These are phyloP conservation scores for Claviceps humidiphila DNA, from an alignment of 2,329 filamentous ascomycete species.

Conservation along the genomic window DNA sequence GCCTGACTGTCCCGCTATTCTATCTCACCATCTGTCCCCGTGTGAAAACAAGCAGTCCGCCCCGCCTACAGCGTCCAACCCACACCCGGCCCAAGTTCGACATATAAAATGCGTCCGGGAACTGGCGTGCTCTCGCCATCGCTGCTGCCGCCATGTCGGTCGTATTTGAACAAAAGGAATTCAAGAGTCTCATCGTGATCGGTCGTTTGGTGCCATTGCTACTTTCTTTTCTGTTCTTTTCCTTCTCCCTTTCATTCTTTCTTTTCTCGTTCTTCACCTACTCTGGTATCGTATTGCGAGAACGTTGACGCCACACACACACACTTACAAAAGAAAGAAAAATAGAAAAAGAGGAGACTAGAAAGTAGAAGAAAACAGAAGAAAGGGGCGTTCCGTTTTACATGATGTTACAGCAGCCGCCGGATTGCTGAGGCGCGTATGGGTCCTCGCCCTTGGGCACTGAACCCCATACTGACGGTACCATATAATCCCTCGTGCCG, in stretches of 20 bases:
- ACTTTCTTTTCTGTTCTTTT: neutral
- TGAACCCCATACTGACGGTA: conserved; percentile 88
- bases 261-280: neutral
- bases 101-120: conserved; percentile 3
- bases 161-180: neutral
- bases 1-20: neutral
- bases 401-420: conserved; percentile 93
- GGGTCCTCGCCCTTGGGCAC: conserved; percentile 94
- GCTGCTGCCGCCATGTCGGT: neutral
- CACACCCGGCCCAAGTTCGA: neutral
- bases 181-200: conserved; percentile 3
- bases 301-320: neutral
- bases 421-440: conserved; percentile 90
- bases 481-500: conserved; percentile 97
- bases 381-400: conserved; percentile 27
- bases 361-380: neutral
- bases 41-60: neutral
- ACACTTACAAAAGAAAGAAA: neutral
- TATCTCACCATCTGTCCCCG: neutral
- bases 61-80: neutral
- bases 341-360: neutral
- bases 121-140: neutral
- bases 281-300: conserved; percentile 1
- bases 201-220: conserved; percentile 3
- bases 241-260: conserved; percentile 1